phyloP scores from a whole-genome alignment of 257 asterid species.

The Solanum habrochaites region DNA sequence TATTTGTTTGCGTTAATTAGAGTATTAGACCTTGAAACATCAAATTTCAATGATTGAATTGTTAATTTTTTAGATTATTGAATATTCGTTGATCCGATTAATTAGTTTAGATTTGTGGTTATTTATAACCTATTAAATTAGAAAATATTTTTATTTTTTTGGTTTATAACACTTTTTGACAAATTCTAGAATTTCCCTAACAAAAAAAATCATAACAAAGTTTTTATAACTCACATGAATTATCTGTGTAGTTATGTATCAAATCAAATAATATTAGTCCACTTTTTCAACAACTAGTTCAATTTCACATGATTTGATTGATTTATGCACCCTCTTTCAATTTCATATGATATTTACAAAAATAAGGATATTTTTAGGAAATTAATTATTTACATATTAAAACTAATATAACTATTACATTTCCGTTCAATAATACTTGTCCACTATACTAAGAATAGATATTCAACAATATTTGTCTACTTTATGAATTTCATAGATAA shows the following conservation, averaged over 20 bases:
- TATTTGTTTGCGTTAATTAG: background rate
- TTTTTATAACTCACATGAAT: background rate
- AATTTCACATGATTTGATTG: background rate
- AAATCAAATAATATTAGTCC: background rate
- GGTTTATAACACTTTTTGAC: background rate
- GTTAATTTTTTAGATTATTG: too few relatives aligned
- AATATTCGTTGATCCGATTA: background rate
- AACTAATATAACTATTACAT: too few relatives aligned
- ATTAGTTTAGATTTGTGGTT: background rate
- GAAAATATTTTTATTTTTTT: background rate
- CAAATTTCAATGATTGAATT: background rate
- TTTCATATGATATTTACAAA: background rate
- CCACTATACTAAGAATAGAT: too few relatives aligned
- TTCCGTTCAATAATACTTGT: too few relatives aligned
- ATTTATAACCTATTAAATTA: background rate
- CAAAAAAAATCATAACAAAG: background rate
- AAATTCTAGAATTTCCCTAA: background rate
- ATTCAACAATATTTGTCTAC: too few relatives aligned
- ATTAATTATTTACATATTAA: background rate
- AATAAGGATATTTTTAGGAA: background rate
- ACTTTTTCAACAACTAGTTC: background rate
- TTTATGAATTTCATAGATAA: too few relatives aligned
- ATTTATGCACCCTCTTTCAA: background rate
- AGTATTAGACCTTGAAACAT: background rate
- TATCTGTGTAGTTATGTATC: background rate